Evolutionary conservation across 1,284 basidiomycete genomes (phyloP).

Genomic region (Caloboletus inedulis): DNA sequence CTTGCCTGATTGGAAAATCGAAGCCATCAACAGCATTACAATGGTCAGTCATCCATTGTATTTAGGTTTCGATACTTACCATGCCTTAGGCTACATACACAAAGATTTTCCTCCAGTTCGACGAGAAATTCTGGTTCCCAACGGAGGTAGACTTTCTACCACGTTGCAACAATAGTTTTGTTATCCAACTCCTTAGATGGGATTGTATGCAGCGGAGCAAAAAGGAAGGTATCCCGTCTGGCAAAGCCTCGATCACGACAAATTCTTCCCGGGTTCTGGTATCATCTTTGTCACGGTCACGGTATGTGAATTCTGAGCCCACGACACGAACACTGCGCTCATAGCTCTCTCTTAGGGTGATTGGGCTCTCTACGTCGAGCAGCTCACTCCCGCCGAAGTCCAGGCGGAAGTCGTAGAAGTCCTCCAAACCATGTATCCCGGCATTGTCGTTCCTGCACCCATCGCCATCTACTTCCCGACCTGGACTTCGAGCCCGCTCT

Average conservation of each 20-base stretch:
- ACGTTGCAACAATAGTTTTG: not conserved
- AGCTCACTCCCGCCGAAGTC: conserved; percentile 46
- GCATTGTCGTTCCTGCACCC: conserved; percentile 49
- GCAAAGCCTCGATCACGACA: conserved; percentile 3
- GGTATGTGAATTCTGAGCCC: not conserved
- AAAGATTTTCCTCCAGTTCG: conserved; percentile 12
- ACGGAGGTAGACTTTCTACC: not conserved
- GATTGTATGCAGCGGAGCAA: conserved; percentile 1
- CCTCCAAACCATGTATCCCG: conserved; percentile 54
- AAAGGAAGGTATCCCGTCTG: conserved; percentile 4
- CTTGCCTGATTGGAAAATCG: conserved; percentile 5
- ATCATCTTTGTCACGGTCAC: conserved; percentile 10
- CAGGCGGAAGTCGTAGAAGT: conserved; percentile 51
- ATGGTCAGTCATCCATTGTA: conserved; percentile 1
- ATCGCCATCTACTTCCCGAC: conserved; percentile 54
- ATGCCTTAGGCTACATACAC: conserved; percentile 4
- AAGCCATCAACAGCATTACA: conserved; percentile 4
- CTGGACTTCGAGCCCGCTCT: conserved; percentile 58
- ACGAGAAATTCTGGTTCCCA: conserved; percentile 8
- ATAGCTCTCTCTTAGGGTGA: conserved; percentile 43
- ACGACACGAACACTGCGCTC: not conserved
- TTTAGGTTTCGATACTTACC: not conserved
- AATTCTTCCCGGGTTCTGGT: conserved; percentile 4
- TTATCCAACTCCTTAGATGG: conserved; percentile 1
- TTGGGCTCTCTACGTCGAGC: conserved; percentile 55